Base-by-base conservation (phyloP, 2,329 filamentous ascomycete genomes). In the Paraconiothyrium sp. region DNA sequence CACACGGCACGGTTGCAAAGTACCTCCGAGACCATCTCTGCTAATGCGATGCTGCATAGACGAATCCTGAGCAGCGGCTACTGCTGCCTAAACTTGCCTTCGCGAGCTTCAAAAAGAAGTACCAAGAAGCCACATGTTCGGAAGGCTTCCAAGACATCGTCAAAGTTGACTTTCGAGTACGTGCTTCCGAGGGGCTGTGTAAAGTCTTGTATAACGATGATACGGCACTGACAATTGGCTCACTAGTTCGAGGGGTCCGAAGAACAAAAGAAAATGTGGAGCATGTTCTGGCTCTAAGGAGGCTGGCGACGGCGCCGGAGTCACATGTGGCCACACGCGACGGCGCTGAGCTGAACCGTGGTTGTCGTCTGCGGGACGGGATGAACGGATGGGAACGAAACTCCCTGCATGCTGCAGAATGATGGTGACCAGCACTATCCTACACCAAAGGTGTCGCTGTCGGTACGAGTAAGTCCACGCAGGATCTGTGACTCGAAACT, bases 61-160 rank as follows among this genome's bases (percentile, higher is more conserved):
- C 93, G 80, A 98, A 98, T 73, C 94, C 94, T 1, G 94, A 98
- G 78, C 86, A 88, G 27, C 86, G 95, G 64, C 81, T 84, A 0
- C 84, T 88, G 1, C 84, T 99, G 5, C 94, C 94, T 0, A 87
- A 86, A 48, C 83, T 95, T 65, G 94, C 95, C 0, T 98, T 97
- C 76, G 88, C 85, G 27, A 86, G 89, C 13, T 99, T 93, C 73
- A 82, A 84, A 16, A 87, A 89, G 9, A 86, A 92, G 57, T 95
- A 92, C 79, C 88, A 88, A 66, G 85, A 90, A 67, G 95, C 94
- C 0, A 85, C 84, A 43, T 62, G 86, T 1, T 84, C 86, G 13
- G 95, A 99, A 79, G 94, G 94, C 0, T 97, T 97, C 71, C 82
- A 90, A 65, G 92, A 97, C 67, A 87, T 99, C 39, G 83, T 87